Evolutionary conservation across 2,329 filamentous ascomycete genomes (phyloP).

Genomic region (Fusarium sp.): DNA sequence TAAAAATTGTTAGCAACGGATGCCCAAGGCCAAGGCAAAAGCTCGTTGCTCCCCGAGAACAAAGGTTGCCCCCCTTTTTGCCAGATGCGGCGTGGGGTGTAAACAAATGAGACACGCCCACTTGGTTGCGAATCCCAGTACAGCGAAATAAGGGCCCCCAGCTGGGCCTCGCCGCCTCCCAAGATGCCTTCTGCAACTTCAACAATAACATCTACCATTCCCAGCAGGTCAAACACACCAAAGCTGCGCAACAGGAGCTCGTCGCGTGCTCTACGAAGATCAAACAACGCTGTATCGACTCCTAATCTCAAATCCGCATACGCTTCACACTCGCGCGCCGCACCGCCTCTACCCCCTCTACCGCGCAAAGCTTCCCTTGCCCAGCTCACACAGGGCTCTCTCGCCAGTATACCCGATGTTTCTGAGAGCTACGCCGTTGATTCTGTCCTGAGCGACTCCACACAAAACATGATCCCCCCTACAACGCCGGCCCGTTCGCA

Average conservation of each 20-base stretch:
- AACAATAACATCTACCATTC: conserved; percentile 44
- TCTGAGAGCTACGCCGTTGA: conserved; percentile 74
- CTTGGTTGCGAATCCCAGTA: conserved; percentile 32
- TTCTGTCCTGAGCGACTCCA: conserved; percentile 61
- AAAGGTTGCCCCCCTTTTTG: conserved; percentile 49
- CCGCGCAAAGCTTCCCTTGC: conserved; percentile 81
- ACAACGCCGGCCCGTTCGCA: conserved; percentile 68
- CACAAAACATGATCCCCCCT: conserved; percentile 66
- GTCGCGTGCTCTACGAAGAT: conserved; percentile 61
- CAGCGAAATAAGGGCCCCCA: conserved; percentile 47
- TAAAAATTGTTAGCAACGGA: conserved; percentile 29
- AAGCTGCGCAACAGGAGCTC: conserved; percentile 44
- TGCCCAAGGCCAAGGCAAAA: conserved; percentile 18
- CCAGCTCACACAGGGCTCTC: conserved; percentile 74
- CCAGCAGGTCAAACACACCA: conserved; percentile 35
- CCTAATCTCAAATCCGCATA: conserved; percentile 72
- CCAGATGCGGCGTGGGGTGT: conserved; percentile 50
- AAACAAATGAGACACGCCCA: conserved; percentile 53
- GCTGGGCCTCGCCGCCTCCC: conserved; percentile 42
- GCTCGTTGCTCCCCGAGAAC: conserved; percentile 40
- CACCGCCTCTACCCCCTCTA: conserved; percentile 60
- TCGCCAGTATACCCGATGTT: conserved; percentile 77
- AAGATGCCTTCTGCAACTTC: conserved; percentile 50
- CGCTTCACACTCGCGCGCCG: conserved; percentile 64
- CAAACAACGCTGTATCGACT: conserved; percentile 67